Conservation (phyloP, 2,329 filamentous ascomycete species). For the Venturia nashicola region DNA sequence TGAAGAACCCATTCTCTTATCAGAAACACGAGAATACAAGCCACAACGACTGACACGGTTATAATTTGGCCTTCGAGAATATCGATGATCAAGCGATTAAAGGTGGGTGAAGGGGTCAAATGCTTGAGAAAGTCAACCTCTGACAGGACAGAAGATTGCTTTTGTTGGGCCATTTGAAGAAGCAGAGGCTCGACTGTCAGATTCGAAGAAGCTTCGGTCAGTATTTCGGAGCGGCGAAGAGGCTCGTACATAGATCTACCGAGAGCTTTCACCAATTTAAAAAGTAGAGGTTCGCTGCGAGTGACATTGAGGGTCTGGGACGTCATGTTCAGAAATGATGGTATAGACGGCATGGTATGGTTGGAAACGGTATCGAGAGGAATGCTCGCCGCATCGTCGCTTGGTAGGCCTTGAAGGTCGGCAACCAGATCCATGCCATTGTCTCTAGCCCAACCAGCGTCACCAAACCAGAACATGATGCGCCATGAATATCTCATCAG, state of each 20-base stretch:
- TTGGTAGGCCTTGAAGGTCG: background rate
- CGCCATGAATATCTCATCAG: slow-evolving; percentile 88
- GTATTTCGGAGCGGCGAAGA: slow-evolving; percentile 2
- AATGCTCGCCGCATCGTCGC: background rate
- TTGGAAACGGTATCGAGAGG: background rate
- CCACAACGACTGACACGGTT: slow-evolving; percentile 79
- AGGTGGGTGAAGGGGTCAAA: slow-evolving; percentile 51
- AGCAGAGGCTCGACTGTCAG: slow-evolving; percentile 21
- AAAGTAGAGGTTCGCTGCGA: slow-evolving; percentile 31
- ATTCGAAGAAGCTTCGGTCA: slow-evolving; percentile 13
- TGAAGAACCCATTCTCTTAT: slow-evolving; percentile 98
- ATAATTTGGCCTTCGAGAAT: slow-evolving; percentile 89
- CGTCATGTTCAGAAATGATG: slow-evolving; percentile 15
- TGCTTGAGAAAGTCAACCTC: slow-evolving; percentile 41
- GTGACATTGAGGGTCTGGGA: slow-evolving; percentile 30
- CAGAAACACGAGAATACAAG: slow-evolving; percentile 92
- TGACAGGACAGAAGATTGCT: slow-evolving; percentile 36
- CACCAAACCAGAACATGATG: slow-evolving; percentile 86
- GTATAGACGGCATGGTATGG: background rate
- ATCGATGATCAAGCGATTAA: slow-evolving; percentile 72
- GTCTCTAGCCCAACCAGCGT: slow-evolving; percentile 52
- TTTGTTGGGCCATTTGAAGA: slow-evolving; percentile 12
- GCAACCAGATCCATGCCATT: background rate
- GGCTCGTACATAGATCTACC: slow-evolving; percentile 14
- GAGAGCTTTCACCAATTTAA: slow-evolving; percentile 33